Conservation (phyloP, 257 asterid species). For the Solanum sitiens region DNA sequence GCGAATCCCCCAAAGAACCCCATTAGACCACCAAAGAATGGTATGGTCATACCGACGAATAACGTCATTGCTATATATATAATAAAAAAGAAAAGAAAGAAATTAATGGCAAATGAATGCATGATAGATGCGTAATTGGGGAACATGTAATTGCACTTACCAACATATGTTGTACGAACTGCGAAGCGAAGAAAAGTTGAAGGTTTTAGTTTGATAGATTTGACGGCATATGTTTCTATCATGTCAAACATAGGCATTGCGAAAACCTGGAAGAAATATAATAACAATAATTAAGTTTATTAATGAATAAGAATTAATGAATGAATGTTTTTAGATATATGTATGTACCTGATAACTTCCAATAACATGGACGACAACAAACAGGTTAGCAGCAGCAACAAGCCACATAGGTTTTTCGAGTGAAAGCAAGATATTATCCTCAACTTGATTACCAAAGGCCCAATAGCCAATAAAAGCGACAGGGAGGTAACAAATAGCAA, state of each 20-base stretch:
- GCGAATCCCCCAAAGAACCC: conserved; percentile 92
- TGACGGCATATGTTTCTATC: conserved; percentile 42
- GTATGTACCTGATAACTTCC: conserved; percentile 56
- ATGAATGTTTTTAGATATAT: not conserved
- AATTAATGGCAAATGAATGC: too few species aligned
- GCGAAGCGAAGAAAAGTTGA: conserved; percentile 33
- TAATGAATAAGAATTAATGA: not conserved
- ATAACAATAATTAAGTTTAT: not conserved
- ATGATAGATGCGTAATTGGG: not conserved
- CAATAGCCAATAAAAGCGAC: conserved; percentile 48
- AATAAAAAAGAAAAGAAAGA: not conserved
- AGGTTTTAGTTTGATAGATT: conserved; percentile 29
- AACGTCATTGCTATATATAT: conserved; percentile 37
- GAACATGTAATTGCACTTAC: conserved; percentile 16
- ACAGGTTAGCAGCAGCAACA: conserved; percentile 39
- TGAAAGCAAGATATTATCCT: conserved; percentile 38
- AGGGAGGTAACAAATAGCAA: conserved; percentile 53
- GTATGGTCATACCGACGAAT: conserved; percentile 58
- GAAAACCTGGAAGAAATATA: not conserved
- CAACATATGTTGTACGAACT: conserved; percentile 39
- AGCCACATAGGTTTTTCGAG: conserved; percentile 52
- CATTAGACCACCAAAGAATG: conserved; percentile 77
- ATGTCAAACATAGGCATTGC: conserved; percentile 43
- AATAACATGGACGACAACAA: conserved; percentile 20
- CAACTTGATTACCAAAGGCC: conserved; percentile 40